A percentile compares a stretch with the other conserved stretches of the same genome.
phyloP scores from a whole-genome alignment of 495 filamentous ascomycete species.

The Trypethelium eluteriae region DNA sequence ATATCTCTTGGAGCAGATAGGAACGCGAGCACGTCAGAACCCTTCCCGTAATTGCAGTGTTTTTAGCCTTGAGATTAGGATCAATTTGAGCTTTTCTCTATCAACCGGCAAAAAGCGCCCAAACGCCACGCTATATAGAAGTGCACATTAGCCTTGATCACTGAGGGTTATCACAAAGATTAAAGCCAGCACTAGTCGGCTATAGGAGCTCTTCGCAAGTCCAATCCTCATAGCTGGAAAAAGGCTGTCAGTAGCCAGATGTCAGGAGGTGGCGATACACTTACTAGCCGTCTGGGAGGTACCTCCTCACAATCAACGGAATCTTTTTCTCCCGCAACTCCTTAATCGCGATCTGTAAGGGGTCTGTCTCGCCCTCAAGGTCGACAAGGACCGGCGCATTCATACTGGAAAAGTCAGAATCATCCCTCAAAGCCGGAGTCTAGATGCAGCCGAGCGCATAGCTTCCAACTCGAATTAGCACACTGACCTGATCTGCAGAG shows the following conservation, averaged over 20 bases:
- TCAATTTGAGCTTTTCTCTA: no score
- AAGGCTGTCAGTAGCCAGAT: neutral
- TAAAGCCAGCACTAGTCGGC: neutral
- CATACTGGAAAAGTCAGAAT: conserved; percentile 54
- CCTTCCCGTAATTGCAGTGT: no score
- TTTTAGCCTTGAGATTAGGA: no score
- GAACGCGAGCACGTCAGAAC: no score
- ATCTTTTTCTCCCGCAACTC: conserved; percentile 98
- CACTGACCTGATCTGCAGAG: conserved; percentile 86
- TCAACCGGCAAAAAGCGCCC: neutral
- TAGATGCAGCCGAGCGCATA: conserved; percentile 7
- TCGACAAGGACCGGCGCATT: conserved; percentile 96
- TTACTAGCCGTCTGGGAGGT: conserved; percentile 94
- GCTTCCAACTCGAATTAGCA: neutral
- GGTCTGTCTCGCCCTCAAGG: conserved; percentile 94
- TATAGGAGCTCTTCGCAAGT: conserved; percentile 87
- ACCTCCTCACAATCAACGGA: conserved; percentile 84
- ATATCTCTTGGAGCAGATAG: no score
- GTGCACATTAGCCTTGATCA: neutral
- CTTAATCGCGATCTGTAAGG: conserved; percentile 92
- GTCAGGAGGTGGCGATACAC: conserved; percentile 30
- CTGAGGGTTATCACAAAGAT: neutral
- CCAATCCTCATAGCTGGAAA: conserved; percentile 90
- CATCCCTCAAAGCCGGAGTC: conserved; percentile 9
- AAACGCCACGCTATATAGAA: neutral